These are phyloP conservation scores for Benincasa hispida DNA, from an alignment of 306 rosid species.

Conservation along the genomic window DNA sequence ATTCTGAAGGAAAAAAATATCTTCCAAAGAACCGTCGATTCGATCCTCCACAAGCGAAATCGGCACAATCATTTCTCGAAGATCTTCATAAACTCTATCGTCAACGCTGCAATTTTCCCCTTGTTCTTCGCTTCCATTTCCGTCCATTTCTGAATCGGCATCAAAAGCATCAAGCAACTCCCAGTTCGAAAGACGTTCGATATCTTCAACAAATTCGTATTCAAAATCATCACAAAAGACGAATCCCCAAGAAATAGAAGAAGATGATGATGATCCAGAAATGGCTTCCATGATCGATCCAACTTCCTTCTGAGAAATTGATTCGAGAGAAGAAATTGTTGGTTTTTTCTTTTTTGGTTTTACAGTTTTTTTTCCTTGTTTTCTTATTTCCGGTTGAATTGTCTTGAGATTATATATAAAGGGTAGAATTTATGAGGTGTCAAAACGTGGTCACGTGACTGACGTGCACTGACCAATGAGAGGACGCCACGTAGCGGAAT, in stretches of 20 bases:
- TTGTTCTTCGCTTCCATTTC: neutral
- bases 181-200: constrained; percentile 37
- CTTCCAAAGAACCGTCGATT: neutral
- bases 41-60: neutral
- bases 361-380: neutral
- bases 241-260: neutral
- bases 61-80: constrained; percentile 16
- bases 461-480: neutral
- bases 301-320: neutral
- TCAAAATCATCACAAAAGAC: constrained; percentile 1
- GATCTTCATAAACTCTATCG: constrained; percentile 14
- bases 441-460: neutral
- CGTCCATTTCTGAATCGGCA: constrained; percentile 11
- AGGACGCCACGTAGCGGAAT: neutral
- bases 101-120: neutral
- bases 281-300: neutral
- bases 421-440: neutral
- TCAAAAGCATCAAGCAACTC: constrained; percentile 24
- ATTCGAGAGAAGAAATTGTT: neutral
- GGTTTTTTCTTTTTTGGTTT: neutral
- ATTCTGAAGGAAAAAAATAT: neutral
- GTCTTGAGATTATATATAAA: neutral
- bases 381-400: neutral
- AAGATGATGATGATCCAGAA: neutral
- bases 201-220: constrained; percentile 10